Conservation (phyloP, 2,329 filamentous ascomycete species). For the Coleophoma crateriformis region DNA sequence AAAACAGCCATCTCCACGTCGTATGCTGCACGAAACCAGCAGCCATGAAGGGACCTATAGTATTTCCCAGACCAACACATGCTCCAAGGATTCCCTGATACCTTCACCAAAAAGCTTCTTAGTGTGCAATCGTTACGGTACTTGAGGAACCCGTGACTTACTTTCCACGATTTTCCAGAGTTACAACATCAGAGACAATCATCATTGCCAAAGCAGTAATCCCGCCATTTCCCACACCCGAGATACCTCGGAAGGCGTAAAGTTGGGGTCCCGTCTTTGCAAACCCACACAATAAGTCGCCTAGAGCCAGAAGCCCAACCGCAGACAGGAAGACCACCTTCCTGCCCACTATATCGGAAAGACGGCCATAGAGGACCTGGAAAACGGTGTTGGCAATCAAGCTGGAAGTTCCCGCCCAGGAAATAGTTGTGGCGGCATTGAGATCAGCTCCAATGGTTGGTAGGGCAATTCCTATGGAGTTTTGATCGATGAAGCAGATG, state of each 20-base stretch:
- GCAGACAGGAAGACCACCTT: slow-evolving; percentile 52
- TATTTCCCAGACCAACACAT: slow-evolving; percentile 35
- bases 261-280: slow-evolving; percentile 49
- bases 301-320: slow-evolving; percentile 45
- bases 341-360: slow-evolving; percentile 56
- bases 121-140: not conserved
- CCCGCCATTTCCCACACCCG: slow-evolving; percentile 58
- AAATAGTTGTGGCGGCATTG: slow-evolving; percentile 41
- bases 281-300: slow-evolving; percentile 54
- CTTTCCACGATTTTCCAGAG: slow-evolving; percentile 52
- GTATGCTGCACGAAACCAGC: slow-evolving; percentile 30
- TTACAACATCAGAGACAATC: slow-evolving; percentile 55
- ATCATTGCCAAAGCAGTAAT: slow-evolving; percentile 55
- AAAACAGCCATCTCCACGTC: slow-evolving; percentile 39
- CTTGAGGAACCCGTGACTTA: slow-evolving; percentile 20
- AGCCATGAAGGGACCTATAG: slow-evolving; percentile 37
- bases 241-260: slow-evolving; percentile 54
- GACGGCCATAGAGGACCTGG: slow-evolving; percentile 57
- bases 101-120: slow-evolving; percentile 15
- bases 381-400: slow-evolving; percentile 56
- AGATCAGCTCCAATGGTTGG: slow-evolving; percentile 44
- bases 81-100: slow-evolving; percentile 37
- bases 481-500: slow-evolving; percentile 40
- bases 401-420: slow-evolving; percentile 47
- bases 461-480: slow-evolving; percentile 33